phyloP scores from a whole-genome alignment of 768 basidiomycete genomes.

The Mycena amicta region DNA sequence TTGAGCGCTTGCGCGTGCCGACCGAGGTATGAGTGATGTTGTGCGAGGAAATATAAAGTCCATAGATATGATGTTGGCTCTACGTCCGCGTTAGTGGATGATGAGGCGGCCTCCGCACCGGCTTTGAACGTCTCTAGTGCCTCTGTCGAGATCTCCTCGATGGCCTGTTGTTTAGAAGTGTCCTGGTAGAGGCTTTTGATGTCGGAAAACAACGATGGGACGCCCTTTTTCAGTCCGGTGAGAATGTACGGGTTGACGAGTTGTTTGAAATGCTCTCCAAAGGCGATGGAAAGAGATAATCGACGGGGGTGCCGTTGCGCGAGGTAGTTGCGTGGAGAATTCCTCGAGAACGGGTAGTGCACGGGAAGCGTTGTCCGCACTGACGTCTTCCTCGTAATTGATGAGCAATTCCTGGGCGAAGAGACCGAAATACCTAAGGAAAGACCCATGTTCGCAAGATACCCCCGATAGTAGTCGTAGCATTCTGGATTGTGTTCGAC shows the following conservation, averaged over 20 bases:
- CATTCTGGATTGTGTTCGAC: constrained; percentile 87
- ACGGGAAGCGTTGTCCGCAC: constrained; percentile 52
- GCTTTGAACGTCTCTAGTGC: constrained; percentile 39
- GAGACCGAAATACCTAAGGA: constrained; percentile 53
- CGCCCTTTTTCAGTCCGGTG: constrained; percentile 74
- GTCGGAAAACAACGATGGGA: constrained; percentile 93
- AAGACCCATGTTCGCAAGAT: constrained; percentile 65
- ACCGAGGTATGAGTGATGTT: constrained; percentile 76
- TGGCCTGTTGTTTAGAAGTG: constrained; percentile 59
- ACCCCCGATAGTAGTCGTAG: constrained; percentile 78
- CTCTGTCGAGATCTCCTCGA: constrained; percentile 71
- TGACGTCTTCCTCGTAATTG: constrained; percentile 36
- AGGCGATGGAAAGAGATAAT: constrained; percentile 68
- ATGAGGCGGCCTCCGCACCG: constrained; percentile 23
- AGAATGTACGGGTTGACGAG: constrained; percentile 69
- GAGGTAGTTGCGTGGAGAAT: constrained; percentile 64
- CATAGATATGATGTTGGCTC: constrained; percentile 89
- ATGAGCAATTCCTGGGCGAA: not conserved
- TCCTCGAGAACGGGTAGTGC: constrained; percentile 61
- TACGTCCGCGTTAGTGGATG: constrained; percentile 30
- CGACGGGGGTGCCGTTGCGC: constrained; percentile 73
- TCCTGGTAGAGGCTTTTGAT: constrained; percentile 82
- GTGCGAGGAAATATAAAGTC: constrained; percentile 93
- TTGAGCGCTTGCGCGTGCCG: constrained; percentile 56
- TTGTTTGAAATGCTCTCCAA: constrained; percentile 68